Percentiles rank a stretch among this genome's conserved stretches.
Conservation (phyloP, 257 asterid genomes). For the Solanum piurae region DNA sequence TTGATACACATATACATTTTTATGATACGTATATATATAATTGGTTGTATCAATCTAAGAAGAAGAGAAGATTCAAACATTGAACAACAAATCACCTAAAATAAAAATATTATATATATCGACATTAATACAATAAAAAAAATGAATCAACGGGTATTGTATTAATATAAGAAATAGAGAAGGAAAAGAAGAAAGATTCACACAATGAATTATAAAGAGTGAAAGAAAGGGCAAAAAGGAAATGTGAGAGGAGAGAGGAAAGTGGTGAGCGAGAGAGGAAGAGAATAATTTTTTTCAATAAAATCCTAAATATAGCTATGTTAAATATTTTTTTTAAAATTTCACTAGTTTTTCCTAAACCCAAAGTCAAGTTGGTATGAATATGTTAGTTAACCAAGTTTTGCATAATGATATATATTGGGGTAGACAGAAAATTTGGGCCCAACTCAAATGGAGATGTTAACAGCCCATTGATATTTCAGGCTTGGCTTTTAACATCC, state of each 20-base stretch:
- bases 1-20: not conserved
- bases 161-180: not conserved
- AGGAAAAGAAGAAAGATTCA: not conserved
- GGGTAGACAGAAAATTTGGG: not conserved
- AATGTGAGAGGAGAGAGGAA: not conserved
- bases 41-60: no score
- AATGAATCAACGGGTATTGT: no score
- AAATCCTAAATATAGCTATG: not conserved
- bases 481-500: not conserved
- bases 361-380: not conserved
- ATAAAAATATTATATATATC: not conserved
- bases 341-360: not conserved
- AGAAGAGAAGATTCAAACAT: not conserved
- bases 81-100: not conserved
- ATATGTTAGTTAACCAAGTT: not conserved
- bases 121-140: not conserved
- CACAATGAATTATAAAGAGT: not conserved
- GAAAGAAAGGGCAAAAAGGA: not conserved
- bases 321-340: fast-evolving
- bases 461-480: not conserved
- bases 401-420: not conserved
- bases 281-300: not conserved
- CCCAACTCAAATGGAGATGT: not conserved
- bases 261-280: not conserved
- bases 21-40: no score